Conservation (phyloP, 2,329 filamentous ascomycete species). For the Metarhizium album region DNA sequence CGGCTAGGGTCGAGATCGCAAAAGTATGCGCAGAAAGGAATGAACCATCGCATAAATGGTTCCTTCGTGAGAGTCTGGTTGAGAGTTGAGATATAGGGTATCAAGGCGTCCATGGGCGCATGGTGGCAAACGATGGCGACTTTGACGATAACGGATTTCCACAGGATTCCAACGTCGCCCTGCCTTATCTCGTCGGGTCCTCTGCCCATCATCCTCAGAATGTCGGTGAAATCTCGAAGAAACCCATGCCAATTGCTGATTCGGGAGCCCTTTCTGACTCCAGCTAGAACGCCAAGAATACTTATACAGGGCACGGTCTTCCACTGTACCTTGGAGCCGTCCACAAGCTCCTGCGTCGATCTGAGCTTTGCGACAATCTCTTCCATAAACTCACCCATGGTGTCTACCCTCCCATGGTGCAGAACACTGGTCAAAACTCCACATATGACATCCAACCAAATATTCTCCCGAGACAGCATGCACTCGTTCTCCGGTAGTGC, state of each 20-base stretch:
- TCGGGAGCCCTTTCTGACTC: constrained; percentile 71
- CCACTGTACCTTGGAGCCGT: constrained; percentile 15
- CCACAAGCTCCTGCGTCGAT: constrained; percentile 23
- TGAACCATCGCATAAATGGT: constrained; percentile 59
- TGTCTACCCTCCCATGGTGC: constrained; percentile 67
- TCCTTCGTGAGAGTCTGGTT: constrained; percentile 54
- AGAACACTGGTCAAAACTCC: constrained; percentile 73
- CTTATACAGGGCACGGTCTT: constrained; percentile 38
- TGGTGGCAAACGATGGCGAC: constrained; percentile 60
- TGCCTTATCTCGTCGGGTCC: constrained; percentile 23
- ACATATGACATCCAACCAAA: constrained; percentile 56
- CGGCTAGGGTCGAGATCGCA: constrained; percentile 61
- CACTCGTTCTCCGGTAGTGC: constrained; percentile 41
- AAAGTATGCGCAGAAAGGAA: constrained; percentile 76
- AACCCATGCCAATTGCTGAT: constrained; percentile 61
- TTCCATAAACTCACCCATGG: constrained; percentile 58
- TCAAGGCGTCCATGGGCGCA: constrained; percentile 68
- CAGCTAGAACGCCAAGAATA: constrained; percentile 58
- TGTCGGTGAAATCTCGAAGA: constrained; percentile 42
- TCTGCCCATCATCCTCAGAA: constrained; percentile 39
- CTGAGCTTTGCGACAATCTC: constrained; percentile 43
- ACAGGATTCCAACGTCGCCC: constrained; percentile 33
- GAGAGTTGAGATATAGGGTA: constrained; percentile 57
- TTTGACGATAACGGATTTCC: constrained; percentile 47
- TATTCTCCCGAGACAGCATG: constrained; percentile 31